These are phyloP conservation scores for Dictyostelium capitatum DNA, from an alignment of 78 protist species.

Conservation along the genomic window DNA sequence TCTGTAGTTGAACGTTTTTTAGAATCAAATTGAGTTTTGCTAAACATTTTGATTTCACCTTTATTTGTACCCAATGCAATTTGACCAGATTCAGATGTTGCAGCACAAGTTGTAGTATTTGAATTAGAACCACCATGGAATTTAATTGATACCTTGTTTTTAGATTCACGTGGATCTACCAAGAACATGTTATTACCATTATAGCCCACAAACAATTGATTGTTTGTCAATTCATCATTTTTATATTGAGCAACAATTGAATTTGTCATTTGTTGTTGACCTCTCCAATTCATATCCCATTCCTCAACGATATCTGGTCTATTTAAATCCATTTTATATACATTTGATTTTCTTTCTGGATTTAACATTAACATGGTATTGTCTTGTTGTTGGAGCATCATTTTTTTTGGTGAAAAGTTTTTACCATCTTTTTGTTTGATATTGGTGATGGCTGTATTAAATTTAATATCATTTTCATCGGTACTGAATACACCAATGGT, in stretches of 20 bases:
- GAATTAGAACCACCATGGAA: constrained; percentile 62
- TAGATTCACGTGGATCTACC: constrained; percentile 79
- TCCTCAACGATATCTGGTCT: constrained; percentile 77
- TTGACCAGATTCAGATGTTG: constrained; percentile 77
- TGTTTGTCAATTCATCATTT: constrained; percentile 46
- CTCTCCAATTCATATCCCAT: constrained; percentile 75
- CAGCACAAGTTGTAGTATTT: constrained; percentile 62
- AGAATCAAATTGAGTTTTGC: constrained; percentile 44
- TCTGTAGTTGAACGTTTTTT: background rate
- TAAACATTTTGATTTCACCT: constrained; percentile 82
- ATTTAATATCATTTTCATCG: constrained; percentile 66
- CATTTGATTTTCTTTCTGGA: background rate
- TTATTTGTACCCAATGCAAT: constrained; percentile 75
- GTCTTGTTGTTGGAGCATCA: constrained; percentile 85
- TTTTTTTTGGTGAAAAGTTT: constrained; percentile 77
- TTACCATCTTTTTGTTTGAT: constrained; percentile 60
- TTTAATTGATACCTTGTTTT: constrained; percentile 40
- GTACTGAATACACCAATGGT: constrained; percentile 83
- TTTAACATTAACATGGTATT: constrained; percentile 47
- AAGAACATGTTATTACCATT: constrained; percentile 55
- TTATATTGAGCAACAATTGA: constrained; percentile 54
- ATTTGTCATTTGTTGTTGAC: constrained; percentile 5
- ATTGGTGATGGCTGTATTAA: constrained; percentile 55
- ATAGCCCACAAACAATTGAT: constrained; percentile 63
- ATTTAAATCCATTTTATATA: constrained; percentile 80